Base-by-base conservation (phyloP, 1,139 yeast genomes). In the Taphrina deformans region DNA sequence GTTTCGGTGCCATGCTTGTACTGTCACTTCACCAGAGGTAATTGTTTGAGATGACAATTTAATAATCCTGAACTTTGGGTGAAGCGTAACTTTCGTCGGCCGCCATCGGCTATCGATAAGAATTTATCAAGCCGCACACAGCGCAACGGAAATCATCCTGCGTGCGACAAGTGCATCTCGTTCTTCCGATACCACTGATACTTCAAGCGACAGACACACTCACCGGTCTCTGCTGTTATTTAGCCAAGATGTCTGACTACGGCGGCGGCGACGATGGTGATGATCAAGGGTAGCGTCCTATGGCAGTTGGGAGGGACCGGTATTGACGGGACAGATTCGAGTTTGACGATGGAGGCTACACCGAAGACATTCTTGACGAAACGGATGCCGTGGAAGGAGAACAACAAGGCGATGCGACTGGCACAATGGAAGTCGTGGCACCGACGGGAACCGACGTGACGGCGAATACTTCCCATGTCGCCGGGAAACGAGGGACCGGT, bases 371-470 rank as follows among this genome's bases (percentile, higher is more conserved):
- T n/a, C 26, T 21, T 5, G 38, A 31, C 41, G 64, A 46, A 18
- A 27, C 35, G 16, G 64, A 60, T 1, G 52, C 6, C 4, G 40
- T 24, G 21, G 48, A 16, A 50, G 77, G 87, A 55, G 41, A 7
- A 12, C 27, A 18, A 4, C 26, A 9, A 10, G 88, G 85, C 77
- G 93, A 88, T 75, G 83, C 88, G 77, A 87, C 78, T 72, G 96
- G 88, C 69, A 93, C 75, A 40, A 74, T 69, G 55, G 73, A 73
- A 18, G 77, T 76, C 55, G 77, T 73, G 26, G 85, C 80, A 63
- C 79, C 75, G 41, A 85, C 81, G 59, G 80, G 83, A 74, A 83
- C 83, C 69, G 82, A 89, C 46, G 88, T 82, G 65, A 95, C 89
- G 72, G 96, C 96, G 2, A 48, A 48, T 10, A 48, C 33, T 4